These are phyloP conservation scores for Penicillium turbatum DNA, from an alignment of 495 filamentous ascomycete species.

Conservation along the genomic window DNA sequence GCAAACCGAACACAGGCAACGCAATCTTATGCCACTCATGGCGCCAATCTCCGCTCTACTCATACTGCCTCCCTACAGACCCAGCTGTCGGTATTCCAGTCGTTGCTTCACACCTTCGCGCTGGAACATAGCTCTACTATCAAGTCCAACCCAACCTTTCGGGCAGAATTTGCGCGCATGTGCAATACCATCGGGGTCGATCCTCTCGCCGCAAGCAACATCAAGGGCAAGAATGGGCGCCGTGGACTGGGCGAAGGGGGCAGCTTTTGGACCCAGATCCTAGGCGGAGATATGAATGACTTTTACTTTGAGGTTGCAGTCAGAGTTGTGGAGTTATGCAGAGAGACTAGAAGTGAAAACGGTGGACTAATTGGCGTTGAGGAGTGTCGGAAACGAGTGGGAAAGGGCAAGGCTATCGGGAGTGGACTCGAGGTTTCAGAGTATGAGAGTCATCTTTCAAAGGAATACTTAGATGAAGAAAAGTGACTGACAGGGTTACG, in stretches of 20 bases:
- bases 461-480: not conserved
- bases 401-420: slow-evolving; percentile 65
- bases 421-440: slow-evolving; percentile 66
- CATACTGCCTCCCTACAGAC: slow-evolving; percentile 81
- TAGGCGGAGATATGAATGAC: slow-evolving; percentile 89
- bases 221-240: slow-evolving; percentile 48
- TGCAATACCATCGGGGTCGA: slow-evolving; percentile 96
- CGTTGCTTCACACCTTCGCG: slow-evolving; percentile 89
- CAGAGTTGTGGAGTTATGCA: slow-evolving; percentile 87
- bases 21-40: slow-evolving; percentile 84
- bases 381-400: slow-evolving; percentile 71
- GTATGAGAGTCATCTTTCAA: slow-evolving; percentile 29
- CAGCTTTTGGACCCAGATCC: slow-evolving; percentile 88
- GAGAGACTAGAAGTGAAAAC: slow-evolving; percentile 82
- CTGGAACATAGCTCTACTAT: slow-evolving; percentile 91
- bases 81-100: slow-evolving; percentile 93
- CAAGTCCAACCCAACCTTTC: slow-evolving; percentile 88
- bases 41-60: slow-evolving; percentile 70
- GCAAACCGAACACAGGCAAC: slow-evolving; percentile 74
- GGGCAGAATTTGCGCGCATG: slow-evolving; percentile 97
- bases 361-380: slow-evolving; percentile 82
- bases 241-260: slow-evolving; percentile 43
- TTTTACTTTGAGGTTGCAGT: slow-evolving; percentile 98
- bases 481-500: slow-evolving; percentile 1
- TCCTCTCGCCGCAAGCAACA: slow-evolving; percentile 72